Evolutionary conservation across 2,329 filamentous ascomycete genomes (phyloP).

Genomic region (Fusarium chlamydosporum): DNA sequence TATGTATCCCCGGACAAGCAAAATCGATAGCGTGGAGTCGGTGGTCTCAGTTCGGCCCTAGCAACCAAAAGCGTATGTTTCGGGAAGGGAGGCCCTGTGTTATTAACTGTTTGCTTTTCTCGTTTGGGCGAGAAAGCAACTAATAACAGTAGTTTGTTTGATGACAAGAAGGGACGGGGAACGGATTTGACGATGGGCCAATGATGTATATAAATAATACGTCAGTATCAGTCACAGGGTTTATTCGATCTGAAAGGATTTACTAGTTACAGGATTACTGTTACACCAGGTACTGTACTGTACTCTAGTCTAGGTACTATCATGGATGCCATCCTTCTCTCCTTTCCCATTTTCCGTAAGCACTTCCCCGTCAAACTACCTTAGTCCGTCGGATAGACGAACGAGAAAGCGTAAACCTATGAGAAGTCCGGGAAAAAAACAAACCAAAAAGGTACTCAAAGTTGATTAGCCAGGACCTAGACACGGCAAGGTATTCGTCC

Average conservation of each 20-base stretch:
- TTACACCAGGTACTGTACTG: no score
- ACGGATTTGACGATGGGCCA: background rate
- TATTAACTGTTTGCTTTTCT: slow-evolving; percentile 16
- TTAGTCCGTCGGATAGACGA: no score
- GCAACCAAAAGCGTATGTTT: slow-evolving; percentile 15
- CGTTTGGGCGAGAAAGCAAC: slow-evolving; percentile 1
- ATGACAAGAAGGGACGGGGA: background rate
- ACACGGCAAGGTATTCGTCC: slow-evolving; percentile 32
- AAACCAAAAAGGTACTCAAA: no score
- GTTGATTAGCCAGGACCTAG: background rate
- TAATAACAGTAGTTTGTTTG: background rate
- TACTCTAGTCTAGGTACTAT: no score
- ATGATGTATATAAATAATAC: slow-evolving; percentile 22
- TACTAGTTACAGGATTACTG: background rate
- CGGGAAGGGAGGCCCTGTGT: background rate
- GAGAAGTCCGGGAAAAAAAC: background rate
- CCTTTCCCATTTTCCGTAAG: background rate
- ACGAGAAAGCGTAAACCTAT: no score
- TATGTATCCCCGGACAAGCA: slow-evolving; percentile 1
- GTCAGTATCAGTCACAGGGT: slow-evolving; percentile 18
- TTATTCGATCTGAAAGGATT: background rate
- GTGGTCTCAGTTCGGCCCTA: slow-evolving; percentile 1
- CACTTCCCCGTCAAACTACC: background rate
- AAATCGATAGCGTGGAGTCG: background rate
- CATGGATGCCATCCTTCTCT: background rate